Evolutionary conservation across 164 flowering plant genomes (phyloP), one percentile per base, ranked within the genome.

Genomic region (Santalum album): DNA sequence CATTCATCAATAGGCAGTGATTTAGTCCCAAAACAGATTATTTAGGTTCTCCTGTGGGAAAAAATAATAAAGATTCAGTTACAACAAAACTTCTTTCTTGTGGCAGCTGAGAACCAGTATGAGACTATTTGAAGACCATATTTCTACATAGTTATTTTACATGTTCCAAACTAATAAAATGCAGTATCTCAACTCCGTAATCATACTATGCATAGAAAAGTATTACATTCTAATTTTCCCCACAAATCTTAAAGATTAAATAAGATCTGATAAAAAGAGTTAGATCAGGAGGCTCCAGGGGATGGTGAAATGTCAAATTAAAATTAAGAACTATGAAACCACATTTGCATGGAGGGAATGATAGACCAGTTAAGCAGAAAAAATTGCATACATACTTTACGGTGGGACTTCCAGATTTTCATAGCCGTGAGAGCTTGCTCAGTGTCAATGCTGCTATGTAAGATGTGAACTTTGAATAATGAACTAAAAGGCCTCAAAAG

Each of bases 381-480:
- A 16, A 48, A 52, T 32, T 25, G 14, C 34, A 46, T 18, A 54
- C 25, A 43, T 56, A 84, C 99, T 86, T 94, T 94, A 18, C 97
- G 89, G 60, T 80, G 94, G 27, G 87, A 78, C 69, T 78, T 85
- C 68, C 68, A 90, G 14, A 87, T 80, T 72, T 76, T 79, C 97
- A 94, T 94, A 45, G 97, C 79, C 69, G 38, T 66, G 19, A 94
- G 82, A 62, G 99, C 91, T 65, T 87, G 79, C 40, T 82, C 86
- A 55, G 84, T 90, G 65, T 89, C 99, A 64, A 94, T 72, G 67
- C 97, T 89, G 54, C 96, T 56, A 75, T 94, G 99, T 25, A 94
- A 70, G 54, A 94, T 87, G 64, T 90, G 85, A 64, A 94, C 79
- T 71, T 85, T 82, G 55, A 94, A 90, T 34, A 49, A 50, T 25